phyloP scores from a whole-genome alignment of 805 yeast genomes.

The Hanseniaspora lindneri region DNA sequence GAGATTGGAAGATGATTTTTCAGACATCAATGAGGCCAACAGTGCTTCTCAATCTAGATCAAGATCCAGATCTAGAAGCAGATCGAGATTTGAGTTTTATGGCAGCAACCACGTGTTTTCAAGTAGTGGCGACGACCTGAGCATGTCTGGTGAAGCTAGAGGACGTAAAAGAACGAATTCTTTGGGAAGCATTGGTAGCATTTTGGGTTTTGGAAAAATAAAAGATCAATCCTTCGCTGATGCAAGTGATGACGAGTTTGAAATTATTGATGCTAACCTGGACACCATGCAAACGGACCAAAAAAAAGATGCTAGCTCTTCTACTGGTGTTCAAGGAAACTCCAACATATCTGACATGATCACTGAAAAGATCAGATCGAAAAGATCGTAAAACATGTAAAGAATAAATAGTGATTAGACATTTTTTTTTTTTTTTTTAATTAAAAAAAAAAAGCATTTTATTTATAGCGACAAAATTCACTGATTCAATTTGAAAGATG shows the following conservation, averaged over 20 bases:
- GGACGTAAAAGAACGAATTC: conserved; percentile 18
- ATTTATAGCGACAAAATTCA: neutral
- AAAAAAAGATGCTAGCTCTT: neutral
- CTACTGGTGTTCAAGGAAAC: neutral
- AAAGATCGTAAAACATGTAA: conserved; percentile 2
- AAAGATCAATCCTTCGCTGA: conserved; percentile 17
- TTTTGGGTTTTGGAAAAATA: conserved; percentile 15
- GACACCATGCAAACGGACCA: too few species aligned
- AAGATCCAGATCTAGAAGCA: conserved; percentile 8
- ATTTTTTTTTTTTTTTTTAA: too few species aligned
- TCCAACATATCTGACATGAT: conserved; percentile 2
- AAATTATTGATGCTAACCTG: conserved; percentile 10
- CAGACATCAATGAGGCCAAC: too few species aligned
- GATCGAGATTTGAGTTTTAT: conserved; percentile 14
- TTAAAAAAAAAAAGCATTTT: neutral
- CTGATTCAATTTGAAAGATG: too few species aligned
- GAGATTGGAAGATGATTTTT: conserved; percentile 10
- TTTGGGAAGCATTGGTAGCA: conserved; percentile 15
- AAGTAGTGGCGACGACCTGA: conserved; percentile 5
- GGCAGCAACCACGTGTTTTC: conserved; percentile 8
- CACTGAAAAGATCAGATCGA: conserved; percentile 12
- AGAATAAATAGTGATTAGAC: too few species aligned
- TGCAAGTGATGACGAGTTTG: conserved; percentile 13
- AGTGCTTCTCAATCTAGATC: neutral
- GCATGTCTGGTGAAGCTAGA: conserved; percentile 14